phyloP scores from a whole-genome alignment of 352 stramenopile species.

The Phytopythium kandeliae region DNA sequence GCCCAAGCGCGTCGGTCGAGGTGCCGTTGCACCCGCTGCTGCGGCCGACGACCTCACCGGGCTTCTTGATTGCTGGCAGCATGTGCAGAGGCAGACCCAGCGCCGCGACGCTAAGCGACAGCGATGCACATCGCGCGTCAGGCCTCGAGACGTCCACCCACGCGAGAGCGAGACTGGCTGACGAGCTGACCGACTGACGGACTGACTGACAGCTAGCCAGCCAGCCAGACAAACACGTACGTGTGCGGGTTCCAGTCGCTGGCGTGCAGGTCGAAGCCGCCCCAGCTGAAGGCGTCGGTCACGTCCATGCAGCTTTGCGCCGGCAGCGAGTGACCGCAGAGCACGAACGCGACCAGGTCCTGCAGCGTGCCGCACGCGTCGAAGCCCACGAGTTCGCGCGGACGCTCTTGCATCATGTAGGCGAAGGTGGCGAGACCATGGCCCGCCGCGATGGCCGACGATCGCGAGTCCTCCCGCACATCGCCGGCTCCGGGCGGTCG shows the following conservation, averaged over 20 bases:
- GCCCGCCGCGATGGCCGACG: constrained; percentile 39
- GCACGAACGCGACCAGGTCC: constrained; percentile 53
- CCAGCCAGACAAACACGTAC: too few relatives aligned
- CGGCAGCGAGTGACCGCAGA: constrained; percentile 33
- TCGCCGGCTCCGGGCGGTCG: constrained; percentile 1
- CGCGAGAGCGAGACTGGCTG: too few relatives aligned
- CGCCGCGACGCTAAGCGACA: constrained; percentile 49
- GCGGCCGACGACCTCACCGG: constrained; percentile 38
- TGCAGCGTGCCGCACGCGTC: constrained; percentile 71
- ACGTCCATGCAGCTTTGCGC: constrained; percentile 45
- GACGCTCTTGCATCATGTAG: constrained; percentile 27
- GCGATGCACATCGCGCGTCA: too few relatives aligned
- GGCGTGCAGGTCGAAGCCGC: constrained; percentile 37
- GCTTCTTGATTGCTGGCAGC: constrained; percentile 34
- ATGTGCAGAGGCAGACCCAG: constrained; percentile 41
- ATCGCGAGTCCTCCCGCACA: constrained; percentile 5
- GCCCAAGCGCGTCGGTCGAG: constrained; percentile 10
- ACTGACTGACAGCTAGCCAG: too few relatives aligned
- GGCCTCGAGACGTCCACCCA: background rate
- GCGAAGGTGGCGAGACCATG: constrained; percentile 64
- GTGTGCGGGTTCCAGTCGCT: constrained; percentile 32
- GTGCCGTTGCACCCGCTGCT: constrained; percentile 6
- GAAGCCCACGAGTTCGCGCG: constrained; percentile 21
- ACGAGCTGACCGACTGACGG: too few relatives aligned
- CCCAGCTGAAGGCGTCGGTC: constrained; percentile 73